phyloP scores from a whole-genome alignment of 352 stramenopile species.

The Aphanomyces stellatus region DNA sequence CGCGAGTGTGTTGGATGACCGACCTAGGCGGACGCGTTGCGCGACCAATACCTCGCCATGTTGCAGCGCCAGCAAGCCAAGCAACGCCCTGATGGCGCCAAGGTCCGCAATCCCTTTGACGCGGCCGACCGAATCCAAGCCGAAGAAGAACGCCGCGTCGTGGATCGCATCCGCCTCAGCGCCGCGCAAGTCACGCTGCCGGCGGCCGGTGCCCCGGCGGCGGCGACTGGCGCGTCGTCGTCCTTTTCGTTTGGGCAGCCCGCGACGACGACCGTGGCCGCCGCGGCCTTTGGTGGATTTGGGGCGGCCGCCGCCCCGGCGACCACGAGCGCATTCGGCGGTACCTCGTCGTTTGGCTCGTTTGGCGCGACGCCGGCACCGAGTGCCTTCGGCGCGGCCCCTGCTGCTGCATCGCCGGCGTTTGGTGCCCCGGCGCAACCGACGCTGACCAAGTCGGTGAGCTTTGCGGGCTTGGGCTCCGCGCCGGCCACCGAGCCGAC shows the following conservation, averaged over 20 bases:
- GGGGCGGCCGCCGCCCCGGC: not conserved
- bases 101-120: slow-evolving; percentile 46
- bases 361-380: slow-evolving; percentile 25
- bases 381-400: slow-evolving; percentile 9
- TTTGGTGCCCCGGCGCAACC: not conserved
- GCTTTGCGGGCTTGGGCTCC: slow-evolving; percentile 12
- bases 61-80: slow-evolving; percentile 52
- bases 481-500: not conserved
- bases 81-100: too few species aligned
- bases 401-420: not conserved
- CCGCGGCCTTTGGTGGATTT: not conserved
- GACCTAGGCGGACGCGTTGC: slow-evolving; percentile 47
- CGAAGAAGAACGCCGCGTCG: slow-evolving; percentile 48
- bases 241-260: not conserved
- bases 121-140: slow-evolving; percentile 64
- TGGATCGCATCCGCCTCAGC: slow-evolving; percentile 20
- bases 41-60: slow-evolving; percentile 51
- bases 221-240: not conserved
- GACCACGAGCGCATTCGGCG: slow-evolving; percentile 32
- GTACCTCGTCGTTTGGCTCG: slow-evolving; percentile 32
- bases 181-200: slow-evolving; percentile 21
- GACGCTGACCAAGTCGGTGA: slow-evolving; percentile 18
- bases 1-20: too few species aligned
- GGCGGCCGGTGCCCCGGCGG: slow-evolving; percentile 13
- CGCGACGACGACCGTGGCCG: not conserved